Base-by-base conservation (phyloP, 2,329 filamentous ascomycete species). In the Aspergillus tamarii region DNA sequence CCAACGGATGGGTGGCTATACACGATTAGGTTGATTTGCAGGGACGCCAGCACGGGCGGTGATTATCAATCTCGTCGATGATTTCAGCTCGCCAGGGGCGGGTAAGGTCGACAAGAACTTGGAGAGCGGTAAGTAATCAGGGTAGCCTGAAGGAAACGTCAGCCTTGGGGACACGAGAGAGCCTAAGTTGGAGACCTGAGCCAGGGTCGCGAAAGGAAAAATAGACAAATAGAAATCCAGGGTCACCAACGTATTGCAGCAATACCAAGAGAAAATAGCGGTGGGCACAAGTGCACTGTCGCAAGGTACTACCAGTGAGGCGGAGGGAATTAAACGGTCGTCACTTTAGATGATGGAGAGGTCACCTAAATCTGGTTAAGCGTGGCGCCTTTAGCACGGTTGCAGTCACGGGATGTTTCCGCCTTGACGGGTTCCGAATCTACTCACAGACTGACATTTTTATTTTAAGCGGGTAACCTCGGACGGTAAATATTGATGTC, bases 11-110 rank as follows among this genome's bases (percentile, higher is more conserved):
- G 57, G 65, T 50, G 50, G 64, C 34, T 61, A 64, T 63, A 59
- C 57, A 54, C 48, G 59, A 68, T 74, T 64, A 72, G 72, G 72
- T 71, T 67, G 74, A 75, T 67, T 65, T 74, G 73, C 71, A 70
- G 69, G 60, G 59, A 64, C 60, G 66, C 68, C 65, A 63, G 65
- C 64, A 67, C 64, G 53, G 66, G 21, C 57, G 58, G 60, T 53
- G 32, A 59, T 64, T 65, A 68, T 73, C 69, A 69, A 72, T 70
- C 66, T 68, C 66, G 66, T 60, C 61, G 70, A 61, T 69, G 69
- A 70, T 67, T 66, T 71, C 68, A 63, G 67, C 62, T 71, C 67
- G 69, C 64, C 59, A 68, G 60, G 59, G 57, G 65, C 59, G 57
- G 62, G 41, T 64, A 36, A 52, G 62, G 62, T 61, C 52, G 39